phyloP scores from a whole-genome alignment of 495 filamentous ascomycete species.

The Podospora pseudopauciseta region DNA sequence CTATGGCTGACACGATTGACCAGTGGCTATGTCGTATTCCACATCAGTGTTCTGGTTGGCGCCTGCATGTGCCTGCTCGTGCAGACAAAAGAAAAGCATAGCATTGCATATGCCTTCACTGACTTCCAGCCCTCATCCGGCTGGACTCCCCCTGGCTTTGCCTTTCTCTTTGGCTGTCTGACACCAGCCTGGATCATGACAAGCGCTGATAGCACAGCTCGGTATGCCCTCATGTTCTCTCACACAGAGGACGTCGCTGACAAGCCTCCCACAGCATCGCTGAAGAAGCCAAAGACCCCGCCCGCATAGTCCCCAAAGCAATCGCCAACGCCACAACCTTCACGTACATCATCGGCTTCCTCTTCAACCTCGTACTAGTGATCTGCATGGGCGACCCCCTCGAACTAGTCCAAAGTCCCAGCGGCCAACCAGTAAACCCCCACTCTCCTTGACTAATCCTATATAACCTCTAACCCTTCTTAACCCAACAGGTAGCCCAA shows the following conservation, averaged over 20 bases:
- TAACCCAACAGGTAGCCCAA: constrained; percentile 45
- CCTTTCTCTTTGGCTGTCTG: constrained; percentile 67
- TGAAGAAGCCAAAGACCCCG: constrained; percentile 59
- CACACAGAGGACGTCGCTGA: background rate
- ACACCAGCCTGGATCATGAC: constrained; percentile 64
- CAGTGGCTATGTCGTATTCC: constrained; percentile 62
- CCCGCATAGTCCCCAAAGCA: constrained; percentile 56
- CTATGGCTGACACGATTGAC: constrained; percentile 64
- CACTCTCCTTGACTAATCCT: background rate
- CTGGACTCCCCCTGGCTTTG: constrained; percentile 61
- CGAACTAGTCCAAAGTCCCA: constrained; percentile 42
- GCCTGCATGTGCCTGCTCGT: constrained; percentile 59
- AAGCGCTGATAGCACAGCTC: constrained; percentile 32
- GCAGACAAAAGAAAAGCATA: constrained; percentile 56
- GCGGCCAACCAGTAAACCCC: constrained; percentile 49
- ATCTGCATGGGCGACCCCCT: constrained; percentile 56
- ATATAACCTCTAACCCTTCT: background rate
- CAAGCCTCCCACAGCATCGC: constrained; percentile 39
- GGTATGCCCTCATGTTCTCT: constrained; percentile 16
- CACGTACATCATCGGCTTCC: constrained; percentile 57
- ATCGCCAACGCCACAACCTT: constrained; percentile 58
- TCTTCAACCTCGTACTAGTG: constrained; percentile 62
- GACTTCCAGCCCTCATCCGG: constrained; percentile 56
- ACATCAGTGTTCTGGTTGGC: constrained; percentile 54
- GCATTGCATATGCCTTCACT: constrained; percentile 60